Conservation (phyloP, 345 rosid genomes). For the Melaleuca alternifolia region DNA sequence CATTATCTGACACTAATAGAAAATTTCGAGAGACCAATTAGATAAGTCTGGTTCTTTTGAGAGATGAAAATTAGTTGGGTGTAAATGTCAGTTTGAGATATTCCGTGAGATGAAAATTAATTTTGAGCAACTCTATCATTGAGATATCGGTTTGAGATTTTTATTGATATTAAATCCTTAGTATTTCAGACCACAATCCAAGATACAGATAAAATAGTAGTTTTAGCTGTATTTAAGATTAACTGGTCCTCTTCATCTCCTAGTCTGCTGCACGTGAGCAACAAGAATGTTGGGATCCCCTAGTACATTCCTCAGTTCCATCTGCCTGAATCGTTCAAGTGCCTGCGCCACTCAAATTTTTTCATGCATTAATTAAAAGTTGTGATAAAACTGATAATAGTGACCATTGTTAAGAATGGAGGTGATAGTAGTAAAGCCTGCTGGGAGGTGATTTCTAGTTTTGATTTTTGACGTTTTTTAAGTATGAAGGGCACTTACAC, state of each 20-base stretch:
- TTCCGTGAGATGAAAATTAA: fast-evolving
- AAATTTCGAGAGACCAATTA: neutral
- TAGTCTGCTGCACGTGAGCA: neutral
- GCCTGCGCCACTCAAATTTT: neutral
- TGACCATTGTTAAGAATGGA: neutral
- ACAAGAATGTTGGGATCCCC: neutral
- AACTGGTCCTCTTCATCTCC: neutral
- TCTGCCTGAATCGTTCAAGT: neutral
- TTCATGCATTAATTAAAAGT: neutral
- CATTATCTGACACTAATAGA: neutral
- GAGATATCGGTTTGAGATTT: neutral
- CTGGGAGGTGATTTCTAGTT: neutral
- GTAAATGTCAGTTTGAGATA: neutral
- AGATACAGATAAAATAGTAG: neutral
- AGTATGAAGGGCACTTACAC: neutral
- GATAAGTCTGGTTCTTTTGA: neutral
- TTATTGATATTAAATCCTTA: neutral
- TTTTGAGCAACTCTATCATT: neutral
- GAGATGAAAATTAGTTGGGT: neutral
- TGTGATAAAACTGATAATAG: neutral
- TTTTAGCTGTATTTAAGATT: neutral
- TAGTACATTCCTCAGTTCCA: neutral
- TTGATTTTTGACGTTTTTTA: neutral
- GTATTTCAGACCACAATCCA: neutral
- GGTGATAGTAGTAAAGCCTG: neutral